Base-by-base conservation (phyloP, 2,329 filamentous ascomycete species). In the Fusarium sp. region DNA sequence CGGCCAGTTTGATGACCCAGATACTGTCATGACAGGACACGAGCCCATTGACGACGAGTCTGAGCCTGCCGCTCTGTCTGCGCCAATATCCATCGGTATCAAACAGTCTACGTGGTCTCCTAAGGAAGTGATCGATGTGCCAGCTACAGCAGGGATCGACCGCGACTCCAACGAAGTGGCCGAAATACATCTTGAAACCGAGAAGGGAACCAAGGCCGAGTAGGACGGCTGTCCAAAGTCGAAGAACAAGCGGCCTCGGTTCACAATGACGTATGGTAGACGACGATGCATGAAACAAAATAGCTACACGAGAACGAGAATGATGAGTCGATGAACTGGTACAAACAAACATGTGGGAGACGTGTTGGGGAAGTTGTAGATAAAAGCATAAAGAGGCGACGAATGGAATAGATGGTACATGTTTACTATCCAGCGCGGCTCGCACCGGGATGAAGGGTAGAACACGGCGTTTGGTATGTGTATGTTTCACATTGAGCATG, bases 111-210 rank as follows among this genome's bases (percentile, higher is more conserved):
- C 75, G 6, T 81, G 79, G 80, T 73, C 77, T 24, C 65, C 65
- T 26, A 76, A 78, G 39, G 70, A 73, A 11, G 74, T 83, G 20
- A 76, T 83, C 51, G 78, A 79, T 19, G 78, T 85, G 46, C 76
- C 79, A 20, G 72, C 78, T 12, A 70, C 75, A 6, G 75, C 70
- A 26, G 76, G 75, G 17, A 76, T 72, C 23, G 80, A 81, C 24
- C 72, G 69, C 26, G 75, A 74, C 49, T 83, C 80, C 14, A 81
- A 82, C 30, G 81, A 83, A 39, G 83, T 83, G 8, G 75, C 83
- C 9, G 83, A 86, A 71, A 85, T 85, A 43, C 82, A 83, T 61
- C 70, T 85, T 20, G 82, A 82, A 39, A 81, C 81, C 45, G 78
- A 80, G 53, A 74, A 74, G 64, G 59, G 60, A 50, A 55, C 57